Evolutionary conservation across 169 alveolate species (phyloP).

Genomic region (Eimeria acervulina): DNA sequence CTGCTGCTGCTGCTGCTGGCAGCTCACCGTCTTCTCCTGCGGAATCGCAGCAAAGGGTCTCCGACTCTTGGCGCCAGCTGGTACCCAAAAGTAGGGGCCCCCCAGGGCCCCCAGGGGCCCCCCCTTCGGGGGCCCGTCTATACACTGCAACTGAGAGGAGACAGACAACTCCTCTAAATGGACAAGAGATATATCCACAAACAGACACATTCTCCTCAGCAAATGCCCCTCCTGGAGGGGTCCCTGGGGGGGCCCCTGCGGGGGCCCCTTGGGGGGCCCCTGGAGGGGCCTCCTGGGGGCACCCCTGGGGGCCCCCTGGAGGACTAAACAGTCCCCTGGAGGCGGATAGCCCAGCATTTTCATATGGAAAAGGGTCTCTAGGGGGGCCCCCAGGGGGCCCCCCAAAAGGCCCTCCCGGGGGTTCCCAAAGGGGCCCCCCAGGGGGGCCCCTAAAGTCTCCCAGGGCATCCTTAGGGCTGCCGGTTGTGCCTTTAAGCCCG

Average conservation of each 20-base stretch:
- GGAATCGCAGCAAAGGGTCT: background rate
- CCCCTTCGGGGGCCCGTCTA: no score
- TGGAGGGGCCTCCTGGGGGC: no score
- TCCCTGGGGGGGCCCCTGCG: no score
- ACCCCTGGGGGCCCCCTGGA: no score
- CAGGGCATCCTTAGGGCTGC: constrained; percentile 2
- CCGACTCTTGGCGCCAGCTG: constrained; percentile 16
- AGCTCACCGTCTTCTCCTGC: background rate
- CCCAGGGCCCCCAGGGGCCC: constrained; percentile 1
- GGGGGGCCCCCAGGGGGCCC: background rate
- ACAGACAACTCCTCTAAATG: no score
- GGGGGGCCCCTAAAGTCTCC: background rate
- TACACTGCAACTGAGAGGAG: no score
- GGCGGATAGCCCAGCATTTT: background rate
- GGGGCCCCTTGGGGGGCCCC: no score
- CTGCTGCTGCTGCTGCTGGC: constrained; percentile 39
- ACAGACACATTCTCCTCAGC: no score
- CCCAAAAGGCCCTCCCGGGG: no score
- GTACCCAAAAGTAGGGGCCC: background rate
- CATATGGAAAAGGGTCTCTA: background rate
- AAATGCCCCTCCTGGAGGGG: no score
- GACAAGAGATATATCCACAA: no score
- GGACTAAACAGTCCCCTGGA: background rate
- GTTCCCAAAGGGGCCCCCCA: no score
- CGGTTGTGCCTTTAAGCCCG: background rate